Evolutionary conservation across 805 yeast genomes (phyloP), one percentile per base, ranked within the genome.

Genomic region (Wickerhamomyces strasburgensis): DNA sequence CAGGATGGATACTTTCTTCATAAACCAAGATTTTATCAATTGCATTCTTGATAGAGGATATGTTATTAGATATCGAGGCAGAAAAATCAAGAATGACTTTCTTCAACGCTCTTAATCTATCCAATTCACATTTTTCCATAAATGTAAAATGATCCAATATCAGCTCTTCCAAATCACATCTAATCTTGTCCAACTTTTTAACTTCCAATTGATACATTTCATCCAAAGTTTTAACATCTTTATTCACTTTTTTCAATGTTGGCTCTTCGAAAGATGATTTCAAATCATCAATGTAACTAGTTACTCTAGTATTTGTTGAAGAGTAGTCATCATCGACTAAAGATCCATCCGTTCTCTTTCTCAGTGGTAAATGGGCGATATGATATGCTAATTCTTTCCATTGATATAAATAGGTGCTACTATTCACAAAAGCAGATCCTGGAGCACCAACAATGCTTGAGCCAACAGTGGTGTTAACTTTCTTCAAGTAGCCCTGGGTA

Each of bases 41-140:
- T 8, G 76, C 60, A 5, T 73, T 61, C 54, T 80, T 78, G 51
- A 83, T 61, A 2, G 73, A 64, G 5, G 78, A 68, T 26, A 80
- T 68, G 34, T 73, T 76, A 51, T 76, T 78, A 26, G 85, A 70
- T 25, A 84, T 66, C 3, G 82, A 69, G 0, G 86, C 76, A 16
- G 83, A 63, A 48, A 83, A 84, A 55, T 85, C 95, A 35, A 76
- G 67, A 9, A 83, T 72, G 2, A 80, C 89, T 42, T 83, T 80
- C 57, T 85, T 84, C 43, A 86, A 63, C 0, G 93, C 93, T 45
- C 72, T 70, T 41, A 84, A 65, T 45, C 96, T 71, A 60, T 86
- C 94, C 25, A 74, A 58, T 60, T 86, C 95, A 62, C 93, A 85
- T 49, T 79, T 73, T 56, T 85, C 90, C 84, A 86, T 77, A 55